phyloP scores from a whole-genome alignment of 73 alveolate genomes.

The Loxodes magnus region DNA sequence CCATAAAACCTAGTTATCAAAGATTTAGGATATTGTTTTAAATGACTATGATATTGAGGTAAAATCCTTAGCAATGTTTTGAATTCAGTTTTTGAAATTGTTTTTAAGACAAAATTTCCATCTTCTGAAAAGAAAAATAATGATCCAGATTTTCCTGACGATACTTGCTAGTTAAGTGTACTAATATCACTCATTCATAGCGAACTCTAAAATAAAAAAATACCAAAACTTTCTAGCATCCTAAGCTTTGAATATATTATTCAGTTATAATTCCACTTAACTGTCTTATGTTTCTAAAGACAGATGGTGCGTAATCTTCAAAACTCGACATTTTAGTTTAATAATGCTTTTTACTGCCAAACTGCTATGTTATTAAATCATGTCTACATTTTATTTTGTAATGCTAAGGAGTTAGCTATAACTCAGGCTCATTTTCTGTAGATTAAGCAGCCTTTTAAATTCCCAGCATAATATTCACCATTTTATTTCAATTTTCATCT shows the following conservation, averaged over 20 bases:
- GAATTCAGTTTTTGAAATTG: constrained; percentile 54
- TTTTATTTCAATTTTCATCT: constrained; percentile 9
- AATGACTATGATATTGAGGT: constrained; percentile 48
- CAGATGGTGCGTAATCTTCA: constrained; percentile 64
- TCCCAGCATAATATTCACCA: constrained; percentile 81
- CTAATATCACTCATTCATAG: constrained; percentile 42
- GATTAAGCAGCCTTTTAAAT: constrained; percentile 71
- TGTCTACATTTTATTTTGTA: constrained; percentile 43
- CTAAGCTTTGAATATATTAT: constrained; percentile 45
- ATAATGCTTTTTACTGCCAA: constrained; percentile 33
- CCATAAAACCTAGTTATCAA: constrained; percentile 64
- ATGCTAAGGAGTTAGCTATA: constrained; percentile 17
- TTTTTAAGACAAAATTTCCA: constrained; percentile 60
- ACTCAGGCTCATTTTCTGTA: constrained; percentile 15
- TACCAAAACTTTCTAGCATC: constrained; percentile 48
- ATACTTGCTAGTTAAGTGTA: constrained; percentile 43
- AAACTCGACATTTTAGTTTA: constrained; percentile 54
- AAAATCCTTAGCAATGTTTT: constrained; percentile 45
- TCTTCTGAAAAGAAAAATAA: constrained; percentile 66
- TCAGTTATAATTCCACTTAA: constrained; percentile 37
- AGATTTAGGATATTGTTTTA: constrained; percentile 36
- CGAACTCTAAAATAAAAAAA: constrained; percentile 59
- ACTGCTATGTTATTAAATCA: constrained; percentile 65
- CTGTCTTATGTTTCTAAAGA: constrained; percentile 49
- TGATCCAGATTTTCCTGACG: constrained; percentile 73